Evolutionary conservation across 2,329 filamentous ascomycete genomes (phyloP).

Genomic region (Diplodia corticola): DNA sequence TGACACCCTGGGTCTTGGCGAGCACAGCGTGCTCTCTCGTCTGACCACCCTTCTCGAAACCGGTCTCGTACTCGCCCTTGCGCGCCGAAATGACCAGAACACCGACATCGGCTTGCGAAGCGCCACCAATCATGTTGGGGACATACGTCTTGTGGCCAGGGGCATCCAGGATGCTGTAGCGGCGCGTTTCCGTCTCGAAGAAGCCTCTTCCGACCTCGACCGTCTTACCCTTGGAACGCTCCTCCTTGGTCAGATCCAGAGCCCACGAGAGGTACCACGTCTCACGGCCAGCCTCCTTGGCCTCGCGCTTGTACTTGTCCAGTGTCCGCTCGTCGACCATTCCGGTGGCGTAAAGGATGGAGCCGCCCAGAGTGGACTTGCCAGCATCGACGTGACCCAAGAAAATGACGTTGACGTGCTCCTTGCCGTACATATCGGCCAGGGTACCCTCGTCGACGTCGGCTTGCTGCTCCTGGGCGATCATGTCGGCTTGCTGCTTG

Average conservation of each 20-base stretch:
- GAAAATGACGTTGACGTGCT: conserved; percentile 92
- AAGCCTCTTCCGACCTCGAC: conserved; percentile 95
- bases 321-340: conserved; percentile 99
- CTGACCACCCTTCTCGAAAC: conserved; percentile 94
- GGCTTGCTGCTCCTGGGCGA: conserved; percentile 77
- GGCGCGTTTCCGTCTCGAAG: conserved; percentile 94
- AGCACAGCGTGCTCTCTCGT: conserved; percentile 97
- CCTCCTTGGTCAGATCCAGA: conserved; percentile 94
- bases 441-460: conserved; percentile 81
- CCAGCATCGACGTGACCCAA: conserved; percentile 98
- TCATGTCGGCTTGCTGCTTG: conserved; percentile 72
- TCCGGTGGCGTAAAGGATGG: conserved; percentile 87
- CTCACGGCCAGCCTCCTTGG: conserved; percentile 93
- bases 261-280: conserved; percentile 99
- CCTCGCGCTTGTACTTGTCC: conserved; percentile 97
- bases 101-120: conserved; percentile 65
- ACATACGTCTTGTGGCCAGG: conserved; percentile 98
- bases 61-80: conserved; percentile 98
- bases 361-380: conserved; percentile 93
- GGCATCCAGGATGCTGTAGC: conserved; percentile 95
- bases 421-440: conserved; percentile 95
- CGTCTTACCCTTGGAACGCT: conserved; percentile 94
- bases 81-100: conserved; percentile 94
- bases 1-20: conserved; percentile 96
- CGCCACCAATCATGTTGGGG: conserved; percentile 96